Percentiles rank a stretch among this genome's conserved stretches.
These are phyloP conservation scores for Trypanosomatidae sp. DNA, from an alignment of 208 protist genomes.

Conservation along the genomic window DNA sequence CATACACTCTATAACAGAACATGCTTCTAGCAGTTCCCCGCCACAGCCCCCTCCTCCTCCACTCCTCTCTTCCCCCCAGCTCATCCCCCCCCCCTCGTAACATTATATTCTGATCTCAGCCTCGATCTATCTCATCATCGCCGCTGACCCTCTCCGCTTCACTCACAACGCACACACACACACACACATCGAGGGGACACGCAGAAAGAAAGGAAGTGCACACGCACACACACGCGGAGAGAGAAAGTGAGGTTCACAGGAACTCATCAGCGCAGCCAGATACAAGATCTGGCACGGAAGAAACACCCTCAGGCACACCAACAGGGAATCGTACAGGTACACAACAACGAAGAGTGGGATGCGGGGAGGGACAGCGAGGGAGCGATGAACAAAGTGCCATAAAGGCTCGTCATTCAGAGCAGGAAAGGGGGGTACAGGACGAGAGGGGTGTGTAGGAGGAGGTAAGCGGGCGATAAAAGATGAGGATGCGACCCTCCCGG, in stretches of 20 bases:
- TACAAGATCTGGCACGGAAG: background rate
- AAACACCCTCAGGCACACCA: background rate
- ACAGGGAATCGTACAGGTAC: background rate
- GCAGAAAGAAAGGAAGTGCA: no score
- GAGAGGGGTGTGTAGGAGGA: background rate
- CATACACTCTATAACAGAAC: background rate
- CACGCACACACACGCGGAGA: background rate
- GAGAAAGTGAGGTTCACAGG: background rate
- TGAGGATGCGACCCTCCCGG: background rate
- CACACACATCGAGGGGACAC: background rate
- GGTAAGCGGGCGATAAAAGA: background rate
- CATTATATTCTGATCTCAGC: background rate
- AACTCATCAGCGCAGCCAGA: background rate
- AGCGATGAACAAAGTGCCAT: background rate
- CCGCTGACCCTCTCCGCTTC: background rate
- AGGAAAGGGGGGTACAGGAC: background rate
- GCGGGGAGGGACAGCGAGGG: background rate
- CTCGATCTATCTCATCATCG: background rate
- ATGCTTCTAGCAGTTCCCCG: background rate
- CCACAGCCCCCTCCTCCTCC: background rate
- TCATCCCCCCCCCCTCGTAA: background rate
- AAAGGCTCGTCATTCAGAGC: background rate
- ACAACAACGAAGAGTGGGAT: background rate
- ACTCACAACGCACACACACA: background rate
- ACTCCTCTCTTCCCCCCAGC: background rate